Percentiles rank a stretch among this genome's conserved stretches.
Conservation (phyloP, 805 yeast species). For the Saccharomycopsis fermentans region DNA sequence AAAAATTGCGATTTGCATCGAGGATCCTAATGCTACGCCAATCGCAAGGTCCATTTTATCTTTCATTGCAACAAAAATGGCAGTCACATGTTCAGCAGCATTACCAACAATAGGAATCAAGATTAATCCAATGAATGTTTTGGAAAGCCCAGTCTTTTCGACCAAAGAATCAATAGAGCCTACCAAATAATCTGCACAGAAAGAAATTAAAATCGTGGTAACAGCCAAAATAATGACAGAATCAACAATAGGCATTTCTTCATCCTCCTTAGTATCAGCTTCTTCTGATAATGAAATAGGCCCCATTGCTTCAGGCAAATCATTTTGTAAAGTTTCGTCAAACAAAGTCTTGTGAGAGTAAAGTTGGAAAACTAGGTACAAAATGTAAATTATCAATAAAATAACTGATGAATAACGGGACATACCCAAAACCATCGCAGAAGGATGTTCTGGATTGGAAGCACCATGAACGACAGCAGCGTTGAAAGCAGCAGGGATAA, state of each 20-base stretch:
- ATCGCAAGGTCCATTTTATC: conserved; percentile 96
- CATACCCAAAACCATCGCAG: conserved; percentile 49
- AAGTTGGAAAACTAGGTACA: conserved; percentile 81
- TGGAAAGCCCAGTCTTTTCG: conserved; percentile 72
- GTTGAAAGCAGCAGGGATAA: conserved; percentile 95
- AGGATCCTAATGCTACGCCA: conserved; percentile 94
- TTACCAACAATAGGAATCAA: conserved; percentile 95
- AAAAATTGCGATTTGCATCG: conserved; percentile 89
- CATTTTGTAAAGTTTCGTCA: conserved; percentile 39
- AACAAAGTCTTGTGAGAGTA: conserved; percentile 74
- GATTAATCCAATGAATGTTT: conserved; percentile 90
- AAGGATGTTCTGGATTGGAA: conserved; percentile 30
- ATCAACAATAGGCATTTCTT: conserved; percentile 39
- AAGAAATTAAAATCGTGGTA: conserved; percentile 71
- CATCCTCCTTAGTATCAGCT: conserved; percentile 23
- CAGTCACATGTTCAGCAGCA: conserved; percentile 98
- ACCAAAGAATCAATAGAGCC: conserved; percentile 90
- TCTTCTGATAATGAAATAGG: conserved; percentile 6
- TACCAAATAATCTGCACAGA: conserved; percentile 89
- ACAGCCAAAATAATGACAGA: conserved; percentile 45
- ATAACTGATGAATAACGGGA: conserved; percentile 83
- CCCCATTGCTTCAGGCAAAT: conserved; percentile 21
- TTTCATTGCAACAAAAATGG: conserved; percentile 87
- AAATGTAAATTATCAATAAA: conserved; percentile 61
- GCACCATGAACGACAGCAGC: conserved; percentile 50